Conservation (phyloP, 2,329 filamentous ascomycete species). For the Curvularia hawaiiensis region DNA sequence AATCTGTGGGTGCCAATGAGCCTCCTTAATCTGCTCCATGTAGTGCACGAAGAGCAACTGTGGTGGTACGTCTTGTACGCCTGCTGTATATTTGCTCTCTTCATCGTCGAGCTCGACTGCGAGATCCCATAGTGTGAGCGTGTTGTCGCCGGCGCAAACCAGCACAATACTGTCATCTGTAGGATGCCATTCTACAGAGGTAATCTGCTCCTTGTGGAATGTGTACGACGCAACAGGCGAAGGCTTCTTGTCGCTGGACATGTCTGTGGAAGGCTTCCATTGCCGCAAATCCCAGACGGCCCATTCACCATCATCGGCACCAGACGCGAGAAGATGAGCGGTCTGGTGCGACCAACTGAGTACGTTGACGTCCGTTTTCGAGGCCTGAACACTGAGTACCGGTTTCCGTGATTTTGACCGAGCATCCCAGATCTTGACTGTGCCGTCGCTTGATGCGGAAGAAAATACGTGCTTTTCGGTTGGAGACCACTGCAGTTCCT, state of each 20-base stretch:
- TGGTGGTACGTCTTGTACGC: slow-evolving; percentile 87
- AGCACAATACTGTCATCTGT: slow-evolving; percentile 95
- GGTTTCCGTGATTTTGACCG: slow-evolving; percentile 86
- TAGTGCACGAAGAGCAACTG: slow-evolving; percentile 97
- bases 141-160: slow-evolving; percentile 91
- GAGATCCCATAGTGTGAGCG: slow-evolving; percentile 94
- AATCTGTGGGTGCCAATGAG: slow-evolving; percentile 98
- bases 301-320: slow-evolving; percentile 92
- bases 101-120: slow-evolving; percentile 97
- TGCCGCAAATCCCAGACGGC: slow-evolving; percentile 94
- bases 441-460: slow-evolving; percentile 91
- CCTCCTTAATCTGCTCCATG: slow-evolving; percentile 91
- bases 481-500: slow-evolving; percentile 97
- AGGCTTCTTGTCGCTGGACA: slow-evolving; percentile 58
- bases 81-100: slow-evolving; percentile 87
- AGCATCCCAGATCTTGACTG: slow-evolving; percentile 94
- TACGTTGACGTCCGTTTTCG: slow-evolving; percentile 88
- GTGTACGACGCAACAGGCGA: slow-evolving; percentile 89
- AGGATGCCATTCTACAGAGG: slow-evolving; percentile 95
- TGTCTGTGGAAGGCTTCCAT: slow-evolving; percentile 73
- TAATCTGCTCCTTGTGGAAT: slow-evolving; percentile 97
- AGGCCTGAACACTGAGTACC: slow-evolving; percentile 86
- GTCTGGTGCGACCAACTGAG: slow-evolving; percentile 94
- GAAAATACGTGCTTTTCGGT: slow-evolving; percentile 93
- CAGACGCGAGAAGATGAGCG: slow-evolving; percentile 85